Conservation (phyloP, 345 rosid genomes). For the Acer saccharum region DNA sequence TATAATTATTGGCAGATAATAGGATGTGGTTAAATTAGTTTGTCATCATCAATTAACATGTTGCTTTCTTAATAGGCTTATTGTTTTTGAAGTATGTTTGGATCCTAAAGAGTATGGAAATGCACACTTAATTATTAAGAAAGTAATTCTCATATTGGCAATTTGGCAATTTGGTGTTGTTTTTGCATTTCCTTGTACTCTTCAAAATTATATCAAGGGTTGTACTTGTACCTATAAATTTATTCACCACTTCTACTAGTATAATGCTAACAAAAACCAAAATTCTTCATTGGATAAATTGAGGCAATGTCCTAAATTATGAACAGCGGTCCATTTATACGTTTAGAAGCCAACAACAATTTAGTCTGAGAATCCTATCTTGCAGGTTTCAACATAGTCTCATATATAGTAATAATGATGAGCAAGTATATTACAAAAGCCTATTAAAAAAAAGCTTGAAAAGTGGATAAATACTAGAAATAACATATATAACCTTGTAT, state of each 20-base stretch:
- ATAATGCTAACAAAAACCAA: neutral
- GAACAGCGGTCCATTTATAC: neutral
- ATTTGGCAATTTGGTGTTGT: neutral
- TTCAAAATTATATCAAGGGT: neutral
- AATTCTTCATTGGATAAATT: neutral
- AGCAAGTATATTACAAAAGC: neutral
- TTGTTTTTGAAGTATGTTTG: neutral
- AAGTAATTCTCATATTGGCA: neutral
- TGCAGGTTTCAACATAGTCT: neutral
- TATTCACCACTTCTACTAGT: neutral
- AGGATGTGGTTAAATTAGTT: neutral
- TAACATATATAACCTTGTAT: no score
- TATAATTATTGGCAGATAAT: no score
- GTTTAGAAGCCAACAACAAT: neutral
- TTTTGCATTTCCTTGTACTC: neutral
- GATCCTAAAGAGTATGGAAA: neutral
- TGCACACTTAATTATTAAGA: neutral
- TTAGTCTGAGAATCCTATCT: no score
- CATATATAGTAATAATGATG: neutral
- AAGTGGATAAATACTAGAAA: no score
- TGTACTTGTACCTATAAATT: neutral
- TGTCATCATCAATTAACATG: neutral
- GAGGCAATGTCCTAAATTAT: neutral
- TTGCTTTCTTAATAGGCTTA: neutral
- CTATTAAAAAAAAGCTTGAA: neutral